Base-by-base conservation (phyloP, 345 rosid genomes). In the Viola odorata region DNA sequence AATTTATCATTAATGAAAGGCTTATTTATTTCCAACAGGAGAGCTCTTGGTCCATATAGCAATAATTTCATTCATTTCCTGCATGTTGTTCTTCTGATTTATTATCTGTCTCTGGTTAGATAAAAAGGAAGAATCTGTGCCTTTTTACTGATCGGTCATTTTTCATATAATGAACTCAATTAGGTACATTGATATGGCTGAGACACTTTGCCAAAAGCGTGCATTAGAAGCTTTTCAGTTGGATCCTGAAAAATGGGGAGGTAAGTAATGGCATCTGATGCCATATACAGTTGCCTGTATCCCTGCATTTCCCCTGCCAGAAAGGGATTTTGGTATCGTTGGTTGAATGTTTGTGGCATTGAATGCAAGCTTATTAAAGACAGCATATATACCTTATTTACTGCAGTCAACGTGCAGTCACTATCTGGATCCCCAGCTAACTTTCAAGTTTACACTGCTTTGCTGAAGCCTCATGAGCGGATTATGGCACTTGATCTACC, bases 401-500 rank as follows among this genome's bases (percentile, higher is more conserved):
- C 66, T 87, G 80, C 81, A 91, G 98, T 91, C 70, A 91, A 91
- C 57, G 98, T 91, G 67, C 96, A 91, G 75, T 81, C 98, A 42
- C 75, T 91, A 52, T 91, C 98, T 65, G 98, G 98, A 69, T 91
- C 98, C 57, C 96, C 96, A 4, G 87, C 98, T 60, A 91, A 92
- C 66, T 92, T 91, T 73, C 96, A 92, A 77, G 98, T 69, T 61
- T 92, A 89, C 58, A 92, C 98, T 49, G 98, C 96, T 58, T 45
- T 92, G 15, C 60, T 92, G 69, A 92, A 84, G 44, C 98, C 98
- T 55, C 98, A 92, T 75, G 98, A 89, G 61, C 77, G 98, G 80
- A 92, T 92, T 69, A 89, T 92, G 98, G 95, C 95, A 6, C 92
- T 92, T 72, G 98, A 92, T 69, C 82, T 92, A 45, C 98, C 98